Evolutionary conservation across 139 green algal genomes (phyloP), one percentile per base, ranked within the genome.

Genomic region (Pedinophyceae sp.): DNA sequence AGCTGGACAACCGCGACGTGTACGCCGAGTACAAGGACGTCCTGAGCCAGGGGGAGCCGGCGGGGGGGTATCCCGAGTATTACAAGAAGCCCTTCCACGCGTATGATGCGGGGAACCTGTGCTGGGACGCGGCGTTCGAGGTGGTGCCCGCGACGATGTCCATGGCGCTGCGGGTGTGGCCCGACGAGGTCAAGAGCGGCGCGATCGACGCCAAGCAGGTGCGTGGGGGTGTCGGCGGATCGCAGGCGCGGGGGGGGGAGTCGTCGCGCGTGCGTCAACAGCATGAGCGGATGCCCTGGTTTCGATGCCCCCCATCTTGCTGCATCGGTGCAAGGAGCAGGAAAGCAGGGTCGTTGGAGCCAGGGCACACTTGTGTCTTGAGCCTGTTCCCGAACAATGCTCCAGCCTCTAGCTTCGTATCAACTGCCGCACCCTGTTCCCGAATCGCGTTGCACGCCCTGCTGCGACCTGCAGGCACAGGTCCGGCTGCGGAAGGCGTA

Each of bases 81-180:
- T 89, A 87, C 64, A 65, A 72, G 0, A 39, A 73, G 54, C 71
- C 77, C n/a, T 90, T 90, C 70, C 81, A 90, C 59, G 69, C 71
- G 25, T 88, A 86, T 64, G 57, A 75, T 2, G 72, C 62, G 70
- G n/a, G n/a, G n/a, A n/a, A n/a, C n/a, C n/a, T n/a, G n/a, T n/a
- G n/a, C n/a, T 80, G 71, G 66, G 34, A 64, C 47, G 76, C 79
- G 2, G 79, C 79, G 0, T 83, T 66, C 56, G 81, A 88, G 69
- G 72, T 80, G 45, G 75, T 86, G 67, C 72, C 74, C 0, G 78
- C 76, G 3, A 75, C 71, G 1, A 65, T 77, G 13, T 68, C 68
- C 26, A 85, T 87, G 43, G 73, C 67, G 1, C 57, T 84, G n/a
- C 66, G 74, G 13, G 50, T 82, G 3, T 68, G 57, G 0, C 58